Percentiles rank a stretch among this genome's conserved stretches.
These are phyloP conservation scores for Aquilaria malaccensis DNA, from an alignment of 345 rosid species.

Conservation along the genomic window DNA sequence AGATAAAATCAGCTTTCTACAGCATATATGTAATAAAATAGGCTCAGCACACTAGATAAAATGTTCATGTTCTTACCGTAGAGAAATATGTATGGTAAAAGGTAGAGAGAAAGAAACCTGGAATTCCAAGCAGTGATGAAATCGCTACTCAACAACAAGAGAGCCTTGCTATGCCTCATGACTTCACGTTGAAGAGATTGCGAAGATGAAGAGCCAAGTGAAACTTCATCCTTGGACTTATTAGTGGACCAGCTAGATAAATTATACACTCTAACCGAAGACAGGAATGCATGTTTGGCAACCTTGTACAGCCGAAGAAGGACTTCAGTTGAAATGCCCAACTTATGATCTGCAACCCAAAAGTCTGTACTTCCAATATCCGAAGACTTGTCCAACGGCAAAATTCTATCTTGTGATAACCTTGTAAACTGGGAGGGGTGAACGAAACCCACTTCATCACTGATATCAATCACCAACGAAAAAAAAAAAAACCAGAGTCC, in stretches of 20 bases:
- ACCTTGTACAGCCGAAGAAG: conserved; percentile 50
- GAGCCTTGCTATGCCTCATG: conserved; percentile 69
- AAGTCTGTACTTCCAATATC: conserved; percentile 25
- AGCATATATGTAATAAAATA: conserved; percentile 11
- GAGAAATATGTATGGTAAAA: background rate
- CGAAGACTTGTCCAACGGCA: background rate
- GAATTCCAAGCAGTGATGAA: conserved; percentile 89
- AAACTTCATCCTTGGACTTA: conserved; percentile 11
- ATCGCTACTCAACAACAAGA: conserved; percentile 78
- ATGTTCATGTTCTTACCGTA: background rate
- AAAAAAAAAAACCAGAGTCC: background rate
- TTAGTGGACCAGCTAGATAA: background rate
- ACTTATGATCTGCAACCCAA: conserved; percentile 68
- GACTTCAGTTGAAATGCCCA: conserved; percentile 68
- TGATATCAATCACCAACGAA: conserved; percentile 18
- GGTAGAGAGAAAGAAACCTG: conserved; percentile 35
- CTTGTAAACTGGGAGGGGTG: conserved; percentile 75
- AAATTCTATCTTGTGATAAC: conserved; percentile 17
- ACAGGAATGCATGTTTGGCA: conserved; percentile 50
- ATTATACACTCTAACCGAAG: conserved; percentile 32
- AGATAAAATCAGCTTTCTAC: conserved; percentile 61
- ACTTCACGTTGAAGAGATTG: conserved; percentile 32
- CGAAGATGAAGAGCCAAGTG: conserved; percentile 7
- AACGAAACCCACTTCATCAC: conserved; percentile 84
- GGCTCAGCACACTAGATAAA: conserved; percentile 4